Evolutionary conservation across 345 rosid species (phyloP).

Genomic region (Euphorbia pulcherrima): DNA sequence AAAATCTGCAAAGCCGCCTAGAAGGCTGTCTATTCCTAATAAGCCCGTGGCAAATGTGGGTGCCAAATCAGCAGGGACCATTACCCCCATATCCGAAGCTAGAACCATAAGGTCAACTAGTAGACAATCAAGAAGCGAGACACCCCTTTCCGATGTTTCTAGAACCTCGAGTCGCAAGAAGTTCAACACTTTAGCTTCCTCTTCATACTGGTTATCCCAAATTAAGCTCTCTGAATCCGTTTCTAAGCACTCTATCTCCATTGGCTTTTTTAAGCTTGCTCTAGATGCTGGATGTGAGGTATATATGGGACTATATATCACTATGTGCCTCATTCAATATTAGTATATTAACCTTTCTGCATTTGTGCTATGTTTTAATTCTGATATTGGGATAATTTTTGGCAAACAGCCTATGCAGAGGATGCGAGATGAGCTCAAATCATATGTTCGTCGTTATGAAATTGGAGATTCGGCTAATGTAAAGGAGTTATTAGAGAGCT

Average conservation of each 20-base stretch:
- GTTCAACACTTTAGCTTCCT: constrained; percentile 43
- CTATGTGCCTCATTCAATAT: no score
- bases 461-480: constrained; percentile 41
- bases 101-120: constrained; percentile 42
- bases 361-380: no score
- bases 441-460: constrained; percentile 55
- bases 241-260: constrained; percentile 67
- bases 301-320: no score
- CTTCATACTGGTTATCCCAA: constrained; percentile 70
- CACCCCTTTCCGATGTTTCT: constrained; percentile 50
- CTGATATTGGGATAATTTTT: background rate
- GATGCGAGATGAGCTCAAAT: constrained; percentile 71
- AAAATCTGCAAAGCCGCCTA: constrained; percentile 69
- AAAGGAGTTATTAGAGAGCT: constrained; percentile 54
- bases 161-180: constrained; percentile 48
- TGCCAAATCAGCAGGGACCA: constrained; percentile 30
- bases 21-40: constrained; percentile 69
- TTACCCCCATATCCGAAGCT: constrained; percentile 56
- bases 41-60: constrained; percentile 42
- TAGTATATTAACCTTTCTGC: no score
- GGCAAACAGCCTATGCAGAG: constrained; percentile 49
- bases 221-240: constrained; percentile 74
- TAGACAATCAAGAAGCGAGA: constrained; percentile 41
- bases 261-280: constrained; percentile 88
- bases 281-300: constrained; percentile 86